phyloP scores from a whole-genome alignment of 2,329 filamentous ascomycete genomes.

The Alternaria triticimaculans region DNA sequence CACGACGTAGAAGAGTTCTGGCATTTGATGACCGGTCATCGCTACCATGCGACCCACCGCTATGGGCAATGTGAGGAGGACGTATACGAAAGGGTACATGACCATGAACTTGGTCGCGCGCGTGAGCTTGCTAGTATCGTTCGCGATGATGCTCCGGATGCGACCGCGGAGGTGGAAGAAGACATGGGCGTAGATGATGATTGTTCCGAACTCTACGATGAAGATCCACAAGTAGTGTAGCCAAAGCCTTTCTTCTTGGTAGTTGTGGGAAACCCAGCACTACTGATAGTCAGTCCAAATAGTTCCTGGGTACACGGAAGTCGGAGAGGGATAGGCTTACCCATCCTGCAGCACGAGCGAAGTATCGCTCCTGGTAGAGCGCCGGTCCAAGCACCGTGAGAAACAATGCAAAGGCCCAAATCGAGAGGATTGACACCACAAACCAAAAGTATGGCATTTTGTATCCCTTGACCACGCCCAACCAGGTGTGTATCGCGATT shows the following conservation, averaged over 20 bases:
- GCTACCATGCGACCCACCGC: slow-evolving; percentile 54
- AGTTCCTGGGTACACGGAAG: background rate
- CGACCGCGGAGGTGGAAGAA: slow-evolving; percentile 57
- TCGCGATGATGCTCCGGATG: slow-evolving; percentile 48
- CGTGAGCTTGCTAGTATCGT: slow-evolving; percentile 44
- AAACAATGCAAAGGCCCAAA: slow-evolving; percentile 56
- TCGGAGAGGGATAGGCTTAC: background rate
- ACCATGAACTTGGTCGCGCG: slow-evolving; percentile 64
- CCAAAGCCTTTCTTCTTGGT: slow-evolving; percentile 56
- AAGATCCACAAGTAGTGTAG: slow-evolving; percentile 64
- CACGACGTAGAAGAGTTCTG: slow-evolving; percentile 64
- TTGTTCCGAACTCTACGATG: slow-evolving; percentile 59
- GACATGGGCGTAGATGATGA: slow-evolving; percentile 57
- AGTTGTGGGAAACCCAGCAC: slow-evolving; percentile 59
- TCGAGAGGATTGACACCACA: slow-evolving; percentile 50
- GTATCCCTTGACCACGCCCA: slow-evolving; percentile 56
- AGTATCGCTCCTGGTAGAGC: slow-evolving; percentile 52
- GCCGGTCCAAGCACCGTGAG: slow-evolving; percentile 57
- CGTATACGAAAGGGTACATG: slow-evolving; percentile 69
- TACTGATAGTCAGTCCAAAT: background rate
- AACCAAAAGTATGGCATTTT: slow-evolving; percentile 57
- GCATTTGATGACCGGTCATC: slow-evolving; percentile 51
- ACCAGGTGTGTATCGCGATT: slow-evolving; percentile 62
- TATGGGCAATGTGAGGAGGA: slow-evolving; percentile 70
- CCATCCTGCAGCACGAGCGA: slow-evolving; percentile 58